Conservation (phyloP, 495 filamentous ascomycete species). For the Tuber borchii region DNA sequence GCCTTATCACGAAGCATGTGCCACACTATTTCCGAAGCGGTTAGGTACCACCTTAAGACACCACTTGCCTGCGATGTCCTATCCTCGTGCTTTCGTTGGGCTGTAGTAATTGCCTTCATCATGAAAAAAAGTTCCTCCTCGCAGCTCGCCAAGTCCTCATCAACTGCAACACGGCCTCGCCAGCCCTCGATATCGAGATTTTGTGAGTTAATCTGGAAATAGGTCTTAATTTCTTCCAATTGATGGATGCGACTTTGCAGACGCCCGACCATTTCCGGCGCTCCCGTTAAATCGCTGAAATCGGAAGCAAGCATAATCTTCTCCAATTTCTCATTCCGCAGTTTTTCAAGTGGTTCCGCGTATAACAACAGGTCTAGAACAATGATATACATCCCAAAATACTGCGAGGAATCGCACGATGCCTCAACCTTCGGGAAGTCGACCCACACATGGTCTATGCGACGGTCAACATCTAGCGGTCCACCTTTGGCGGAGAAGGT, state of each 20-base stretch:
- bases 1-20: constrained; percentile 79
- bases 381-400: constrained; percentile 96
- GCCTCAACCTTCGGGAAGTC: constrained; percentile 89
- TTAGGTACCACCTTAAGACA: constrained; percentile 73
- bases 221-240: constrained; percentile 91
- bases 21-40: constrained; percentile 90
- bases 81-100: constrained; percentile 78
- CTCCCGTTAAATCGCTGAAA: constrained; percentile 91
- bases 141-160: constrained; percentile 77
- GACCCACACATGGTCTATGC: constrained; percentile 92
- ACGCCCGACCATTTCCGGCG: constrained; percentile 85
- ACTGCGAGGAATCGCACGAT: constrained; percentile 90
- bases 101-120: constrained; percentile 98
- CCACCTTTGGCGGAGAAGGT: constrained; percentile 47
- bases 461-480: constrained; percentile 58
- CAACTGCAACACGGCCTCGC: constrained; percentile 77
- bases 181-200: constrained; percentile 84
- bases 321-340: constrained; percentile 82
- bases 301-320: constrained; percentile 99
- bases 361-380: constrained; percentile 91
- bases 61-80: constrained; percentile 62
- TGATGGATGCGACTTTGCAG: constrained; percentile 88
- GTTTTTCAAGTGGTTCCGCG: constrained; percentile 91
- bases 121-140: constrained; percentile 99
- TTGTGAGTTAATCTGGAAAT: constrained; percentile 87